Evolutionary conservation across 257 asterid genomes (phyloP), one percentile per base, ranked within the genome.

Genomic region (Paulownia fortunei): DNA sequence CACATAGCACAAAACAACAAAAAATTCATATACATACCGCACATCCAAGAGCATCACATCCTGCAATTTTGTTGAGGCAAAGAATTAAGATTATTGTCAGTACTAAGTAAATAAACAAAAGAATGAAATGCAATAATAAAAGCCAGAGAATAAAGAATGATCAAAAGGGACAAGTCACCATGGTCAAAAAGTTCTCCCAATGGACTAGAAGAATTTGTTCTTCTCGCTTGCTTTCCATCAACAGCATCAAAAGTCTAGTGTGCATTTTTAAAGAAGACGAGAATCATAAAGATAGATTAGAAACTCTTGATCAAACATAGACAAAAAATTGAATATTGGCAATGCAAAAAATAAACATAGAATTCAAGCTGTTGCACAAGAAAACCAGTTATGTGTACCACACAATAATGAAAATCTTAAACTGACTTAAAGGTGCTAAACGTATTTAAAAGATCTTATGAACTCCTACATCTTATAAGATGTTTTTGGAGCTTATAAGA

Each of bases 31-130:
- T 32, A 84, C 98, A 72, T 93, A 96, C 98, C 87, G 99, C 97
- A 81, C 99, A 96, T 60, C 91, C 99, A 82, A 96, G 98, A 62
- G 98, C 99, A 90, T 96, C 99, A 84, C 98, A 96, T 63, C 99
- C 99, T 96, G 92, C 84, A 59, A 63, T 72, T 70, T 83, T 76
- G 73, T 75, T 49, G 54, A 74, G 63, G 23, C 62, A 73, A 73
- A 66, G 71, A 80, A 63, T 59, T 84, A 77, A 72, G 76, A 82
- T 58, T 78, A 58, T 54, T 18, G 32, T 80, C 77, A 84, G 82
- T 56, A 66, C 67, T 23, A 42, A 9, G 72, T 59, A 65, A 21
- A 76, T 51, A 63, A 58, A 52, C 9, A 10, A 21, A 68, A 78
- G 52, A 52, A 36, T 27, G 55, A 69, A 69, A 80, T 60, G 34